Conservation (phyloP, 148 eudicot species). For the Euryodendron excelsum region DNA sequence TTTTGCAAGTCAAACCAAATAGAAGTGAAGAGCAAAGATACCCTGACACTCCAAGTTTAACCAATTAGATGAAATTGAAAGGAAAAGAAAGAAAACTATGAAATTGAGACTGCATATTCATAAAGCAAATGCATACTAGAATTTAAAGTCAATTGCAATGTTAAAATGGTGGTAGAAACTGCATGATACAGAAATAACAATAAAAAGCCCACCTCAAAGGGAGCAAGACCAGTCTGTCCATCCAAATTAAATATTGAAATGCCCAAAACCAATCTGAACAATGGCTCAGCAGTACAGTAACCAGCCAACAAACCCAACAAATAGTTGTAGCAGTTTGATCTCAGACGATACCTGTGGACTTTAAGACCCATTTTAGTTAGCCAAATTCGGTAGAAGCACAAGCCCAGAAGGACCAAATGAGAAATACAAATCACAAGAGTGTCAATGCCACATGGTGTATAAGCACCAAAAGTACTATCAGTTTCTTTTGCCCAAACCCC, state of each 20-base stretch:
- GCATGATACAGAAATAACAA: slow-evolving; percentile 5
- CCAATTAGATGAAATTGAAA: not conserved
- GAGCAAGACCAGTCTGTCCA: slow-evolving; percentile 38
- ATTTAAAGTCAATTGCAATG: not conserved
- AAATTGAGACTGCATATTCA: not conserved
- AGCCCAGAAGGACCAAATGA: slow-evolving; percentile 43
- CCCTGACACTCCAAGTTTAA: no score
- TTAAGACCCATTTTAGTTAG: slow-evolving; percentile 27
- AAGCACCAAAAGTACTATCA: slow-evolving; percentile 54
- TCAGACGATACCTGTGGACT: slow-evolving; percentile 37
- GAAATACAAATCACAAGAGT: slow-evolving; percentile 48
- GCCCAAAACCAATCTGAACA: slow-evolving; percentile 43
- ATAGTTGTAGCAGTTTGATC: slow-evolving; percentile 40
- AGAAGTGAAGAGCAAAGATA: no score
- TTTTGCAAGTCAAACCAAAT: no score
- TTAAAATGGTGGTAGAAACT: not conserved
- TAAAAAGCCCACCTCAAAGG: slow-evolving; percentile 47
- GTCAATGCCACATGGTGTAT: slow-evolving; percentile 58
- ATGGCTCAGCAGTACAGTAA: slow-evolving; percentile 55
- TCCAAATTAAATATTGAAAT: slow-evolving; percentile 50
- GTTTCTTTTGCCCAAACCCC: slow-evolving; percentile 52
- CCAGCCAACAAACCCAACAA: slow-evolving; percentile 39
- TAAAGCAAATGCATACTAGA: not conserved
- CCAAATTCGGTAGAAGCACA: slow-evolving; percentile 56
- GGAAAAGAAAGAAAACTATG: no score